Base-by-base conservation (phyloP, 1,139 yeast genomes). In the Diutina rugosa region DNA sequence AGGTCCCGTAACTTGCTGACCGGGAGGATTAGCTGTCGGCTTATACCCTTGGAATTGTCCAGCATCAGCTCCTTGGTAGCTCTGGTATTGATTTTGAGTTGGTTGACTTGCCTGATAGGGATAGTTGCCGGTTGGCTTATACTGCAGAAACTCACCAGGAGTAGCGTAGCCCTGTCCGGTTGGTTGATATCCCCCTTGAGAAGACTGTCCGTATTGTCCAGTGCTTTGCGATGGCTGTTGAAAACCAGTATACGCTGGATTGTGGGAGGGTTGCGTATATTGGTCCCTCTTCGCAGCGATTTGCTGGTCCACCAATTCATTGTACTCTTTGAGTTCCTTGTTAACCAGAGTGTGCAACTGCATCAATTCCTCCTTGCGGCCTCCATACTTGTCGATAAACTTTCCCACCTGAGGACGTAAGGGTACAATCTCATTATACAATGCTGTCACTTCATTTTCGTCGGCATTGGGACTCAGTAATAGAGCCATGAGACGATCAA, bases 321-420 rank as follows among this genome's bases (percentile, higher is more conserved):
- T 90, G 67, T 90, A 91, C 8, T 79, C 72, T 57, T 78, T 75
- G 55, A 87, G 80, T 38, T 96, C 95, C 55, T 72, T 72, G 57
- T 81, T 80, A 59, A 91, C 78, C 62, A 87, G 86, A 59, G 80
- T 80, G 64, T 90, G 85, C 63, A 90, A 72, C n/a, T 79, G 79
- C 61, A 82, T 72, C 58, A 90, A 72, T 62, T 90, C 97, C 61
- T 89, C 87, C 65, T 85, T 85, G 62, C 90, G 78, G 54, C 78
- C 80, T 46, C 89, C 77, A 66, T 88, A 87, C 67, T 85, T 87
- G 59, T 87, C 95, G 60, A 90, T 85, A 63, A 82, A 71, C 63
- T 80, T 80, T 9, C 89, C 88, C 58, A 90, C 75, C 58, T 82
- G 80, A 0, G 95, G 91, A 58, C 95, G 80, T 57, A 88, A 73